These are phyloP conservation scores for Wickerhamomyces silvicola DNA, from an alignment of 805 yeast species.

Conservation along the genomic window DNA sequence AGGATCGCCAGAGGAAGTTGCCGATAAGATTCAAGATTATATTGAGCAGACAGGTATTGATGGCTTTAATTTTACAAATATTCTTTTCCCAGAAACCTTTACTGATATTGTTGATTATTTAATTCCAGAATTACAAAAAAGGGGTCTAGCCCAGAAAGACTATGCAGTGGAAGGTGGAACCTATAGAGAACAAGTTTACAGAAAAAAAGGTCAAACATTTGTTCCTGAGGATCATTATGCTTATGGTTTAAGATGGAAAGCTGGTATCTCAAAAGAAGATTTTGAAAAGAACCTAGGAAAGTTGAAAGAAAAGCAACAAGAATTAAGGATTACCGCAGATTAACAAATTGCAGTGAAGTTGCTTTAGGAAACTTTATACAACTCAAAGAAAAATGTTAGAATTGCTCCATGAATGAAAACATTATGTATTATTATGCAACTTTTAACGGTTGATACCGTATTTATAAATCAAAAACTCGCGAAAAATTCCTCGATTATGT, in stretches of 20 bases:
- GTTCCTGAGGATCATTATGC: slow-evolving; percentile 13
- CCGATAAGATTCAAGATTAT: slow-evolving; percentile 35
- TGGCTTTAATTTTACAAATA: slow-evolving; percentile 37
- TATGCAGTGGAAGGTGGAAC: slow-evolving; percentile 21
- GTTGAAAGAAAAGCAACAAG: slow-evolving; percentile 2
- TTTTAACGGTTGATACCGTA: too few species aligned
- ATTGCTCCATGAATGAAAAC: too few species aligned
- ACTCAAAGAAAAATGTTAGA: too few species aligned
- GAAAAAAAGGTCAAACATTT: slow-evolving; percentile 17
- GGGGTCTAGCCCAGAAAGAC: slow-evolving; percentile 27
- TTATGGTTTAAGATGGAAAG: slow-evolving; percentile 5
- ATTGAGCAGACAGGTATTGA: slow-evolving; percentile 34
- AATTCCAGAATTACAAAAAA: slow-evolving; percentile 30
- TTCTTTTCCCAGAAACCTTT: slow-evolving; percentile 33
- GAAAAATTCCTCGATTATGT: too few species aligned
- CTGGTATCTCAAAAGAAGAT: slow-evolving; percentile 4
- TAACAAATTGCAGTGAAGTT: too few species aligned
- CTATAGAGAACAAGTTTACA: slow-evolving; percentile 29
- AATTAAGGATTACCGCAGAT: slow-evolving; percentile 2
- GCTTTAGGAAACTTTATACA: too few species aligned
- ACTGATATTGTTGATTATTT: slow-evolving; percentile 33
- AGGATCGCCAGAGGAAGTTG: slow-evolving; percentile 34
- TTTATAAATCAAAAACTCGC: too few species aligned
- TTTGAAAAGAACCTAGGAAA: slow-evolving; percentile 15
- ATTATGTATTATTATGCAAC: too few species aligned